These are phyloP conservation scores for Aspergillus sp. DNA, from an alignment of 2,329 filamentous ascomycete species.

Conservation along the genomic window DNA sequence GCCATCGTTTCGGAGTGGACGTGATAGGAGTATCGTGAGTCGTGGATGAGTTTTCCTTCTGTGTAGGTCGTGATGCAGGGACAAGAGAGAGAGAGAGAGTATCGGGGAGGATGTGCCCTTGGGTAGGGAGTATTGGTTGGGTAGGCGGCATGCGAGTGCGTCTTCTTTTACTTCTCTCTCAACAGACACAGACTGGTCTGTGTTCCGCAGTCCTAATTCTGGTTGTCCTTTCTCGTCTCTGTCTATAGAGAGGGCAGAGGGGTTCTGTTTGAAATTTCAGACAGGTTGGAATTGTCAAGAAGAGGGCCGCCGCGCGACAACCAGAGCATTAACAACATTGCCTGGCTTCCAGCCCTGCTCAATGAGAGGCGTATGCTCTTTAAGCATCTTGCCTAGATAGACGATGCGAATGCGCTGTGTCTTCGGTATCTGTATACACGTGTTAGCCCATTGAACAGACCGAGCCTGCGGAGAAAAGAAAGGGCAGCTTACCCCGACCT, in stretches of 20 bases:
- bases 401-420: slow-evolving; percentile 69
- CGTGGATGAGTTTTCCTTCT: neutral
- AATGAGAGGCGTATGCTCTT: slow-evolving; percentile 66
- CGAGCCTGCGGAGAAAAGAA: neutral
- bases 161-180: no score
- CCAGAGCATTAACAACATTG: slow-evolving; percentile 76
- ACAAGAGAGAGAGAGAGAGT: neutral
- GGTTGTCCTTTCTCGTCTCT: no score
- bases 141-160: neutral
- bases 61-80: neutral
- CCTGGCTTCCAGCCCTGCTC: slow-evolving; percentile 76
- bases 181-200: no score
- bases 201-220: no score
- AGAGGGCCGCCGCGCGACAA: slow-evolving; percentile 50
- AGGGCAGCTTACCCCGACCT: slow-evolving; percentile 62
- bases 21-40: neutral
- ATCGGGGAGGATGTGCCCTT: no score
- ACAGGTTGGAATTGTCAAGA: slow-evolving; percentile 10
- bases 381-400: slow-evolving; percentile 80
- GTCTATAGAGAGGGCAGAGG: no score
- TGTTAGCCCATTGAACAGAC: neutral
- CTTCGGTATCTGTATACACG: slow-evolving; percentile 56
- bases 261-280: neutral
- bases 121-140: neutral
- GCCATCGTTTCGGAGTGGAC: neutral